These are phyloP conservation scores for Pleodorina starrii DNA, from an alignment of 139 green algal genomes.

Conservation along the genomic window DNA sequence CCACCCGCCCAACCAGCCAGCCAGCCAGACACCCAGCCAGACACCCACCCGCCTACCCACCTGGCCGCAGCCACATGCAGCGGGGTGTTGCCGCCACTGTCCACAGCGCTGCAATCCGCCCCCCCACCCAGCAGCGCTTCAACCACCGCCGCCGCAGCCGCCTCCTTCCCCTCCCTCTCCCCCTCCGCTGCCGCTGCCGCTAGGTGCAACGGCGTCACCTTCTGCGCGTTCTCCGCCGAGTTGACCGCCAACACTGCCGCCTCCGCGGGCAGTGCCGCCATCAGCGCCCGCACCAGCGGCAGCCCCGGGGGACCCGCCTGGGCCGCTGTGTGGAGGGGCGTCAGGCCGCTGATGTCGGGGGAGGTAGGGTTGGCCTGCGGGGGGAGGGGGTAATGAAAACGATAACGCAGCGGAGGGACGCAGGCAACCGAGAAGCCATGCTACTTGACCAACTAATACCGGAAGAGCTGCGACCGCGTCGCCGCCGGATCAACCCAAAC, in stretches of 20 bases:
- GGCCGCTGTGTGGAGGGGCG: slow-evolving; percentile 36
- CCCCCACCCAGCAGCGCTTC: slow-evolving; percentile 17
- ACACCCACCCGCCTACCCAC: neutral
- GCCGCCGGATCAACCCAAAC: too few species aligned
- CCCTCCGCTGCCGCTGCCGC: neutral
- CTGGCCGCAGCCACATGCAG: slow-evolving; percentile 26
- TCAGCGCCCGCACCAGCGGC: neutral
- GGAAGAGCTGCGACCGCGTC: too few species aligned
- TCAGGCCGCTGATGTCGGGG: slow-evolving; percentile 24
- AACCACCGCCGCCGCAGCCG: neutral
- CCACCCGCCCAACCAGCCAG: neutral
- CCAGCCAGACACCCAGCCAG: neutral
- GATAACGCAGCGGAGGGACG: too few species aligned
- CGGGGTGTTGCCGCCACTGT: slow-evolving; percentile 10
- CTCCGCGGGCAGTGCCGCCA: neutral
- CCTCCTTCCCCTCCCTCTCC: neutral
- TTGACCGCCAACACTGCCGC: neutral
- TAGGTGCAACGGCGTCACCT: slow-evolving; percentile 44
- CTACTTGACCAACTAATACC: too few species aligned
- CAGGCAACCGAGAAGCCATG: too few species aligned
- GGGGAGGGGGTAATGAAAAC: too few species aligned
- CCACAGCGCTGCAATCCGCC: neutral
- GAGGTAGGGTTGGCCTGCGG: slow-evolving; percentile 18
- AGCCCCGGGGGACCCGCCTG: neutral
- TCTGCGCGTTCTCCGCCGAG: neutral